These are phyloP conservation scores for Russula compacta DNA, from an alignment of 768 basidiomycete genomes.

Conservation along the genomic window DNA sequence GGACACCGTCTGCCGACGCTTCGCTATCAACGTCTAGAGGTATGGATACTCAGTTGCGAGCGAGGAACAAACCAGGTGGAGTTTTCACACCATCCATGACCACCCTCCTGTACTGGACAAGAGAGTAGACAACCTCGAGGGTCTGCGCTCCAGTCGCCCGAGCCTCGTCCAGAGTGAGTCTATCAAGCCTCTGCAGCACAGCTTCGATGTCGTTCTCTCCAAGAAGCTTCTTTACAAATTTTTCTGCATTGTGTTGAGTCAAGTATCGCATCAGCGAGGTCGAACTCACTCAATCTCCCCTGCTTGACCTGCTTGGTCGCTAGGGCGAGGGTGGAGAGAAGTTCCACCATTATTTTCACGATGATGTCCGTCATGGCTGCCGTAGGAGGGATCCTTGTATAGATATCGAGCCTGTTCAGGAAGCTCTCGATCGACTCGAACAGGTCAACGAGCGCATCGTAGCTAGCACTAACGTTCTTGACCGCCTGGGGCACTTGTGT, in stretches of 20 bases:
- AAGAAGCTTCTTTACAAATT: not conserved
- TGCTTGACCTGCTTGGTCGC: not conserved
- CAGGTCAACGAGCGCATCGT: not conserved
- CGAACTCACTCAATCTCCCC: not conserved
- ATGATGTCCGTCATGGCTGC: not conserved
- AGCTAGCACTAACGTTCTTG: not conserved
- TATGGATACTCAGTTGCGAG: not conserved
- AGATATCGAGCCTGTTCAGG: not conserved
- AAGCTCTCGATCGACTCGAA: not conserved
- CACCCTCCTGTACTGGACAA: not conserved
- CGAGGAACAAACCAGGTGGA: not conserved
- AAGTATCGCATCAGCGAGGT: not conserved
- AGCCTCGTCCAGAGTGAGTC: not conserved
- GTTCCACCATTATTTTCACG: not conserved
- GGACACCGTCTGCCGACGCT: not conserved
- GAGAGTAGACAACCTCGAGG: not conserved
- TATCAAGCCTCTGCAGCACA: not conserved
- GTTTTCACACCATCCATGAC: not conserved
- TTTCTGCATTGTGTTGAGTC: not conserved
- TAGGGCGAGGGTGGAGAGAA: not conserved
- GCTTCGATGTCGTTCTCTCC: conserved; percentile 1
- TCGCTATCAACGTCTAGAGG: not conserved
- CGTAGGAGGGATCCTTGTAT: not conserved
- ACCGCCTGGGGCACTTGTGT: not conserved
- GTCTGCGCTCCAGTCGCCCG: not conserved